These are phyloP conservation scores for Evernia prunastri DNA, from an alignment of 495 filamentous ascomycete species.

Conservation along the genomic window DNA sequence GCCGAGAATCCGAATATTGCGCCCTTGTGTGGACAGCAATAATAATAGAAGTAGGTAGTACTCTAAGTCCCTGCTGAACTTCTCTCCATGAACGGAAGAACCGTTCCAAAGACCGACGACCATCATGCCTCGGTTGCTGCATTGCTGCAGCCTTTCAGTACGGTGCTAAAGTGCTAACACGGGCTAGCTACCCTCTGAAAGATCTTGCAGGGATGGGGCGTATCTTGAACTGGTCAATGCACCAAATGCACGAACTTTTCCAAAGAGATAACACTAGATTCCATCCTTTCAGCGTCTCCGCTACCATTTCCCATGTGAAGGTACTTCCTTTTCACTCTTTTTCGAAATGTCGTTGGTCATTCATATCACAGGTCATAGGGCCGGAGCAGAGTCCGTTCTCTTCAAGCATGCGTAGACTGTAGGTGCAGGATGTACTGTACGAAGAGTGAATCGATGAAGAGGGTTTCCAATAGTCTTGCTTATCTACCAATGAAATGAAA, in stretches of 20 bases:
- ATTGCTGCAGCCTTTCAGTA: neutral
- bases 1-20: constrained; percentile 5
- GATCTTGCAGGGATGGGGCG: constrained; percentile 18
- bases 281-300: neutral
- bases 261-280: neutral
- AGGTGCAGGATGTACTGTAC: neutral
- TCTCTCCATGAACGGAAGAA: neutral
- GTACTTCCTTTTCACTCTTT: neutral
- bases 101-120: constrained; percentile 8
- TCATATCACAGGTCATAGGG: too few species aligned
- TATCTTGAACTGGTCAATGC: constrained; percentile 5
- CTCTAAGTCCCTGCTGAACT: too few species aligned
- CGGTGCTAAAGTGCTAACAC: neutral
- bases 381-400: neutral
- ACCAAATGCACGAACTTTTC: constrained; percentile 1
- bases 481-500: constrained; percentile 12
- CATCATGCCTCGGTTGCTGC: constrained; percentile 9
- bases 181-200: constrained; percentile 2
- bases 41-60: neutral
- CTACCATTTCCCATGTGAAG: neutral
- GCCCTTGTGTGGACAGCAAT: neutral
- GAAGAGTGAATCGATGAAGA: neutral
- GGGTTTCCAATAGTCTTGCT: constrained; percentile 9
- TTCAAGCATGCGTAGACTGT: neutral
- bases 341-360: neutral